phyloP scores from a whole-genome alignment of 1,284 basidiomycete genomes.

The Tylopilus orsonianus region DNA sequence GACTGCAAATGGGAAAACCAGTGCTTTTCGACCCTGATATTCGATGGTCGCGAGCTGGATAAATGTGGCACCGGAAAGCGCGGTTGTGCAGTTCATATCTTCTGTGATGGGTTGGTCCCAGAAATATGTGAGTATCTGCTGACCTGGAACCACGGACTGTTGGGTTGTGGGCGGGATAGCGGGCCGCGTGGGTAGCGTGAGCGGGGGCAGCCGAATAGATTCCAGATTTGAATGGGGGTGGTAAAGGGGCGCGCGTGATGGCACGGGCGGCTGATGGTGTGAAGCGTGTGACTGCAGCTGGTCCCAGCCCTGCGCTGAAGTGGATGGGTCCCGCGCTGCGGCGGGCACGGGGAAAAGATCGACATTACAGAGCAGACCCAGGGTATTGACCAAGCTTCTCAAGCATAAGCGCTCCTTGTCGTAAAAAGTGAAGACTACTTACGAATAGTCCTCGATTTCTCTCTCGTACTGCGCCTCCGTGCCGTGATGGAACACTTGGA shows the following conservation, averaged over 20 bases:
- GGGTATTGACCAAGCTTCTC: slow-evolving; percentile 43
- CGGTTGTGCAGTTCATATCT: slow-evolving; percentile 50
- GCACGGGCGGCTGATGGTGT: slow-evolving; percentile 12
- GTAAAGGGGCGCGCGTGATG: slow-evolving; percentile 19
- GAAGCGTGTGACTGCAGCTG: slow-evolving; percentile 9
- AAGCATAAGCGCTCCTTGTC: slow-evolving; percentile 4
- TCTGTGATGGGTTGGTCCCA: slow-evolving; percentile 45
- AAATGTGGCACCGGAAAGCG: slow-evolving; percentile 64
- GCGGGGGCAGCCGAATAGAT: slow-evolving; percentile 26
- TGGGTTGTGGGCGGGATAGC: slow-evolving; percentile 2
- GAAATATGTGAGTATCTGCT: slow-evolving; percentile 41
- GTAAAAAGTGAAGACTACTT: slow-evolving; percentile 22
- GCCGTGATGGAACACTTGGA: slow-evolving; percentile 42
- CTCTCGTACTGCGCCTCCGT: slow-evolving; percentile 41
- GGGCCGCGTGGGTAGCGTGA: slow-evolving; percentile 14
- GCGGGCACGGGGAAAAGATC: slow-evolving; percentile 58
- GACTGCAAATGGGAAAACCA: slow-evolving; percentile 76
- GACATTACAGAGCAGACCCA: slow-evolving; percentile 62
- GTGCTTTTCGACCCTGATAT: slow-evolving; percentile 53
- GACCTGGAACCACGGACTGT: slow-evolving; percentile 8
- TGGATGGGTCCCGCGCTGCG: slow-evolving; percentile 7
- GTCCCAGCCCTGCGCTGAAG: slow-evolving; percentile 3
- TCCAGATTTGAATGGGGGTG: slow-evolving; percentile 14
- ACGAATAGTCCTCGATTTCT: slow-evolving; percentile 50
- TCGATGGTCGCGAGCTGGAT: slow-evolving; percentile 60